Conservation (phyloP, 495 filamentous ascomycete species). For the Rostrohypoxylon terebratum region DNA sequence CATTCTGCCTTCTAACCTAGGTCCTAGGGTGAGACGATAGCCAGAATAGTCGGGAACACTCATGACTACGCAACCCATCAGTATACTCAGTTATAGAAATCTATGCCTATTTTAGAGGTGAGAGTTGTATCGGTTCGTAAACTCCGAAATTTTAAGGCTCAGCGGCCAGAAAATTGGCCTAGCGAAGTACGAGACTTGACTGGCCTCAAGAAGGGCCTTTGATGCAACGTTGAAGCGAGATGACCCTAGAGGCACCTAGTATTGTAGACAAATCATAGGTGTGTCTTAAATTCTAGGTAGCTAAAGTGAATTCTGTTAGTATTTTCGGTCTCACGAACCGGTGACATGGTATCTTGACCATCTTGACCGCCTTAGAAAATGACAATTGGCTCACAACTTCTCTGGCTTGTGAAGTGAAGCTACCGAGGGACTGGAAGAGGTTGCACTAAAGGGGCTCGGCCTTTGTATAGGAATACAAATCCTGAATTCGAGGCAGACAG, state of each 20-base stretch:
- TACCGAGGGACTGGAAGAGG: too few relatives aligned
- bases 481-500: background rate
- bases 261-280: background rate
- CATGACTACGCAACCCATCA: background rate
- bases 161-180: background rate
- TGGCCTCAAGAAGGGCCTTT: background rate
- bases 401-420: too few relatives aligned
- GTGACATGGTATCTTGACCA: background rate
- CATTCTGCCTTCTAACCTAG: background rate
- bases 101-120: background rate
- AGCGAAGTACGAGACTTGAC: background rate
- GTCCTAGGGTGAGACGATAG: background rate
- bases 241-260: background rate
- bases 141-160: constrained; percentile 17
- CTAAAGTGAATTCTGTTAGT: background rate
- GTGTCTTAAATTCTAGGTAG: background rate
- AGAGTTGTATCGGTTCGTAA: constrained; percentile 5
- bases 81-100: background rate
- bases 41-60: background rate
- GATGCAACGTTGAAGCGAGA: constrained; percentile 1
- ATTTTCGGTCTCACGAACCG: background rate
- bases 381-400: background rate
- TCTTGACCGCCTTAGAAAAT: background rate
- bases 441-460: too few relatives aligned
- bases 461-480: background rate